A percentile compares a stretch with the other conserved stretches of the same genome.
Conservation (phyloP, 2,329 filamentous ascomycete genomes). For the Colletotrichum sp. region DNA sequence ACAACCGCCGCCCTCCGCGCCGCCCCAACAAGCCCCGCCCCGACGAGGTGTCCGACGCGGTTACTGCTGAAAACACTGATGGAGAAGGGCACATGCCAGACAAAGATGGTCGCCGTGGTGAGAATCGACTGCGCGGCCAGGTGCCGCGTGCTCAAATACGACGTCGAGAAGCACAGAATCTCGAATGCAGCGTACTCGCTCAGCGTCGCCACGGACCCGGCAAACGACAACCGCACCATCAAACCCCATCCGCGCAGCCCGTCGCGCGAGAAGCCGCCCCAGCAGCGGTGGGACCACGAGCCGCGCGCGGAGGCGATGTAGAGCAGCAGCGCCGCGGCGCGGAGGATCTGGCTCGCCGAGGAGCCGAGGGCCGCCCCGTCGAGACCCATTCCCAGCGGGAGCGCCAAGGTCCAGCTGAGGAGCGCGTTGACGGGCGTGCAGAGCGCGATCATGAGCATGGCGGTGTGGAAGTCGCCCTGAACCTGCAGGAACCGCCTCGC, state of each 20-base stretch:
- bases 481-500: conserved; percentile 60
- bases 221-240: conserved; percentile 40
- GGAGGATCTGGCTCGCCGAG: conserved; percentile 52
- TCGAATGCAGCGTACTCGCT: conserved; percentile 49
- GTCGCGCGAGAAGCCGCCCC: conserved; percentile 44
- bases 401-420: conserved; percentile 54
- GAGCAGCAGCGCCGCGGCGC: conserved; percentile 49
- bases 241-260: conserved; percentile 43
- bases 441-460: conserved; percentile 49
- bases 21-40: conserved; percentile 33
- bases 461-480: conserved; percentile 57
- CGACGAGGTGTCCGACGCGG: conserved; percentile 47
- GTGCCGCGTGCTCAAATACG: conserved; percentile 46
- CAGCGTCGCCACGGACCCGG: conserved; percentile 43
- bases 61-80: conserved; percentile 46
- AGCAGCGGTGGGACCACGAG: conserved; percentile 45
- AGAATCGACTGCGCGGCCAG: conserved; percentile 47
- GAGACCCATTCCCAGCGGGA: conserved; percentile 47
- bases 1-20: neutral
- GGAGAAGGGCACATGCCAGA: conserved; percentile 49
- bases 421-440: conserved; percentile 53
- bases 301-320: conserved; percentile 50
- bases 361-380: conserved; percentile 55
- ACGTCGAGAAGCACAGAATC: conserved; percentile 48
- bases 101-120: conserved; percentile 42